These are phyloP conservation scores for Ganoderma sp. DNA, from an alignment of 1,284 basidiomycete species.

Conservation along the genomic window DNA sequence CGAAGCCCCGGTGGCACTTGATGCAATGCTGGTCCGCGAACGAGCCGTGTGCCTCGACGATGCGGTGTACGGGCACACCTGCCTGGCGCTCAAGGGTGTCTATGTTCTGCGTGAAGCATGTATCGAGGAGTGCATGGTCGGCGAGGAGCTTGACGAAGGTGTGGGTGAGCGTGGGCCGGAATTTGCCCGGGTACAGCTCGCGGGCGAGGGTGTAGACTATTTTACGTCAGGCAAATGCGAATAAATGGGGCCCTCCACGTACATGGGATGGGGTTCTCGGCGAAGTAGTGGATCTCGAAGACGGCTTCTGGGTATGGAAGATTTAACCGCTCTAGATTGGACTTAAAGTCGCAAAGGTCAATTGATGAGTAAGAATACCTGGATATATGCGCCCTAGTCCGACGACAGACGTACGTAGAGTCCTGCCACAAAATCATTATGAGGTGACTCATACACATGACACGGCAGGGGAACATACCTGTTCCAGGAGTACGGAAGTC, in stretches of 20 bases:
- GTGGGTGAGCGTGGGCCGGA: conserved; percentile 87
- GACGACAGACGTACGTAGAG: conserved; percentile 52
- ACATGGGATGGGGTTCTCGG: conserved; percentile 76
- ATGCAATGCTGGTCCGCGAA: conserved; percentile 87
- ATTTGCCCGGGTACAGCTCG: conserved; percentile 90
- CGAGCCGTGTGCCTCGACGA: conserved; percentile 95
- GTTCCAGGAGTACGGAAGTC: conserved; percentile 82
- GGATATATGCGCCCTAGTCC: background rate
- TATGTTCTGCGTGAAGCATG: conserved; percentile 89
- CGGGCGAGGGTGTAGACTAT: conserved; percentile 86
- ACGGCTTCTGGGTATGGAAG: conserved; percentile 84
- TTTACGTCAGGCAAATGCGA: background rate
- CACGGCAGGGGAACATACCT: conserved; percentile 47
- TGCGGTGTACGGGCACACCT: conserved; percentile 73
- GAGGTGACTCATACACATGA: background rate
- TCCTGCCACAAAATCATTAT: conserved; percentile 44
- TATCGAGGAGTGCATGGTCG: conserved; percentile 68
- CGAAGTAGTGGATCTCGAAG: conserved; percentile 80
- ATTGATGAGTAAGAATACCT: background rate
- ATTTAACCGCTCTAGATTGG: conserved; percentile 74
- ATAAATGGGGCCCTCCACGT: conserved; percentile 35
- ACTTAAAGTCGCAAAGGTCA: conserved; percentile 46
- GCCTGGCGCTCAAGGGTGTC: conserved; percentile 92
- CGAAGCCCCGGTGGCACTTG: conserved; percentile 64
- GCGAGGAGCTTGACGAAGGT: conserved; percentile 86